Evolutionary conservation across 1,139 yeast genomes (phyloP).

Genomic region (Lodderomyces jiufengensis): DNA sequence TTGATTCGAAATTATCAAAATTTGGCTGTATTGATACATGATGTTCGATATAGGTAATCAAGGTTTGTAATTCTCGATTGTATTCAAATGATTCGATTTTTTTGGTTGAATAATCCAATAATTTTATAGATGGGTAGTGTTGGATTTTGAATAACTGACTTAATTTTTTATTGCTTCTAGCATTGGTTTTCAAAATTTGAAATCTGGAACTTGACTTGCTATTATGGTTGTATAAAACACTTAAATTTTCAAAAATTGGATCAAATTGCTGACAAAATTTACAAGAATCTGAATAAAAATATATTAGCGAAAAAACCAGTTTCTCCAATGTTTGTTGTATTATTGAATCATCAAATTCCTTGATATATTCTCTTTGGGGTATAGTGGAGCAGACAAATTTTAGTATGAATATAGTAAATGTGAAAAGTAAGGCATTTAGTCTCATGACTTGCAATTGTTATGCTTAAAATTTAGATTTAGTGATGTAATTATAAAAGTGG

Average conservation of each 20-base stretch:
- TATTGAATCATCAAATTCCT: constrained; percentile 19
- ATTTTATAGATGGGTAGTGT: constrained; percentile 32
- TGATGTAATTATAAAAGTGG: too few relatives aligned
- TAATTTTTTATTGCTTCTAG: constrained; percentile 21
- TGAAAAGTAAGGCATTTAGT: too few relatives aligned
- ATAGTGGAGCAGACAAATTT: too few relatives aligned
- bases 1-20: constrained; percentile 17
- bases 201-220: constrained; percentile 14
- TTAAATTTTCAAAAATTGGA: constrained; percentile 35
- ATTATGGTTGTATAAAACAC: constrained; percentile 23
- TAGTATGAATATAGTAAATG: too few relatives aligned
- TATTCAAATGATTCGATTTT: constrained; percentile 21
- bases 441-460: too few relatives aligned
- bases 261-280: constrained; percentile 33
- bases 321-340: constrained; percentile 18
- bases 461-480: too few relatives aligned
- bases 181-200: constrained; percentile 33
- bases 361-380: constrained; percentile 9
- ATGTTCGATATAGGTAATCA: constrained; percentile 15
- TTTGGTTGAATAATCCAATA: constrained; percentile 28
- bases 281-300: constrained; percentile 39
- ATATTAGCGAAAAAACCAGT: constrained; percentile 36
- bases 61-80: constrained; percentile 22
- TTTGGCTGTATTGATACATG: constrained; percentile 17
- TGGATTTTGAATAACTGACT: constrained; percentile 24